phyloP scores from a whole-genome alignment of 2,329 filamentous ascomycete genomes.

The Neophaeococcomyces mojaviensis region DNA sequence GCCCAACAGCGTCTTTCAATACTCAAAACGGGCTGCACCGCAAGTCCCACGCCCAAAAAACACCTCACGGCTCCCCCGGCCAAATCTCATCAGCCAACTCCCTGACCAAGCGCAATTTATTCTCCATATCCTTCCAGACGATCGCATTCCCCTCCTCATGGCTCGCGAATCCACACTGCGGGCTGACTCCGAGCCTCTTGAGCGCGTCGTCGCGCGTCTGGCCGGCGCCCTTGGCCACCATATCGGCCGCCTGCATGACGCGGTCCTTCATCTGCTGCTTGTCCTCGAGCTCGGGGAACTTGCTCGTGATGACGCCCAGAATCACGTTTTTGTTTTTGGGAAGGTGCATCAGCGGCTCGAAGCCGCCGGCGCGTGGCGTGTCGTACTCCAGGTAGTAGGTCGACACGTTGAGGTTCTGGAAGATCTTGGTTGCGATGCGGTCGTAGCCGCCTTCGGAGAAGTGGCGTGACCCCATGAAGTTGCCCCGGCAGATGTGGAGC shows the following conservation, averaged over 20 bases:
- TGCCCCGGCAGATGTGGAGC: slow-evolving; percentile 60
- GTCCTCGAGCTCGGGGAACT: slow-evolving; percentile 51
- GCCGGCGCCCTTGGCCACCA: slow-evolving; percentile 56
- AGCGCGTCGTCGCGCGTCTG: slow-evolving; percentile 58
- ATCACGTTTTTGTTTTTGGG: slow-evolving; percentile 53
- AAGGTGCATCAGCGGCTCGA: slow-evolving; percentile 51
- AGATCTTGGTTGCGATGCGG: slow-evolving; percentile 54
- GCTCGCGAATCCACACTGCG: slow-evolving; percentile 61
- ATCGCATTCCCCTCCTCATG: slow-evolving; percentile 61
- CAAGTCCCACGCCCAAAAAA: too few species aligned
- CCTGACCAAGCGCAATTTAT: slow-evolving; percentile 59
- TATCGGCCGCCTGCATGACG: slow-evolving; percentile 52
- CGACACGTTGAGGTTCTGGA: slow-evolving; percentile 50
- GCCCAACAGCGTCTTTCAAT: too few species aligned
- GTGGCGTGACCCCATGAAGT: slow-evolving; percentile 54
- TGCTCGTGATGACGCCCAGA: slow-evolving; percentile 52
- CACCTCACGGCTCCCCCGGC: slow-evolving; percentile 42
- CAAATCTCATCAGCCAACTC: slow-evolving; percentile 61
- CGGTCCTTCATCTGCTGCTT: slow-evolving; percentile 50
- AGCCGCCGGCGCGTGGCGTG: slow-evolving; percentile 52
- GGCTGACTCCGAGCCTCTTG: slow-evolving; percentile 55
- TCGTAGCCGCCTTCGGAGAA: slow-evolving; percentile 59
- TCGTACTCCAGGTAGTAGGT: slow-evolving; percentile 61
- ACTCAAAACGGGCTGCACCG: too few species aligned
- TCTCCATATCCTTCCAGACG: slow-evolving; percentile 57